phyloP scores from a whole-genome alignment of 2,329 filamentous ascomycete genomes.

The Neocucurbitaria cava region DNA sequence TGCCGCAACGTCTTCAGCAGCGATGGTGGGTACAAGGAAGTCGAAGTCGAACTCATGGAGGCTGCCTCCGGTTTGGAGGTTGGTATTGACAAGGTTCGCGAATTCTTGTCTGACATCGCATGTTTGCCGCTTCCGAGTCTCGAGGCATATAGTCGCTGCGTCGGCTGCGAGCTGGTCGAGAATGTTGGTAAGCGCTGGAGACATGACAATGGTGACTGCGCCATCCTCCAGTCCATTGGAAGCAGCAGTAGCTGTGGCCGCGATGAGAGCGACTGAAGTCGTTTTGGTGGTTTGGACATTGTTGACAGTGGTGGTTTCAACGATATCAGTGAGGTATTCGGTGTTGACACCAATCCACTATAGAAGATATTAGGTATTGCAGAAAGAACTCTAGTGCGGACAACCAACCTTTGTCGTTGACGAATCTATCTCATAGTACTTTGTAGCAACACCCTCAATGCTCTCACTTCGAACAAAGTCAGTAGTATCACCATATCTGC shows the following conservation, averaged over 20 bases:
- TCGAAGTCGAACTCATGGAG: neutral
- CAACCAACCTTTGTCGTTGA: neutral
- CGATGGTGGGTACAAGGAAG: neutral
- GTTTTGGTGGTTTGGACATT: neutral
- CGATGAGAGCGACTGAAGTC: neutral
- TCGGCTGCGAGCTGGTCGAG: neutral
- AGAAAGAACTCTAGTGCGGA: neutral
- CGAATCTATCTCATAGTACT: neutral
- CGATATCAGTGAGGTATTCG: constrained; percentile 4
- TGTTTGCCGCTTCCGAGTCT: neutral
- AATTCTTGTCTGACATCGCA: neutral
- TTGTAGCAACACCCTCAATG: neutral
- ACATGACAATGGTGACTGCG: neutral
- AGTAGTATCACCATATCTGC: neutral
- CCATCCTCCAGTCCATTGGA: neutral
- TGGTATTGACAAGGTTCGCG: neutral
- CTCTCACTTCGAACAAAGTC: neutral
- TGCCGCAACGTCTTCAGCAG: neutral
- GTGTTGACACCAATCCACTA: constrained; percentile 4
- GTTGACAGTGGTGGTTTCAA: constrained; percentile 1
- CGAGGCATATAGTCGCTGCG: neutral
- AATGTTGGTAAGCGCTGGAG: neutral
- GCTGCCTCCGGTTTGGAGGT: neutral
- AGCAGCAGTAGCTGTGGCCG: neutral
- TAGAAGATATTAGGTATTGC: neutral